Base-by-base conservation (phyloP, 1,139 yeast genomes). In the Sugiyamaella neomexicana region DNA sequence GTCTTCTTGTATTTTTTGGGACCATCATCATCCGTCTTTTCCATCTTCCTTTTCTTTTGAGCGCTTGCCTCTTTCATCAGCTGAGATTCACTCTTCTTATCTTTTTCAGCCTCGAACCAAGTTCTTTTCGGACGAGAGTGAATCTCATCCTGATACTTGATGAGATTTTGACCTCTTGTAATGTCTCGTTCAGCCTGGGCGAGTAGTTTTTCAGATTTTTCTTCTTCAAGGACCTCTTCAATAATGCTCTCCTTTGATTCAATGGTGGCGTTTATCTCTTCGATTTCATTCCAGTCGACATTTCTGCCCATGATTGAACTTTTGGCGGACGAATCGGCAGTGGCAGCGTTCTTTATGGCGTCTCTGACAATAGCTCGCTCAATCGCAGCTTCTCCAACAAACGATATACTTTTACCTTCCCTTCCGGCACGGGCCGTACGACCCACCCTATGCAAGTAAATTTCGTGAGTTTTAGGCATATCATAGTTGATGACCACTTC, bases 371-470 rank as follows among this genome's bases (percentile, higher is more conserved):
- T 89, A 43, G 80, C 75, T 73, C 99, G 83, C 63, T 93, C 99
- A 56, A 79, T 81, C 20, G 89, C 77, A 1, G 89, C 78, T 69
- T 93, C 99, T 16, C 98, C 98, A 8, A 95, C 99, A 70, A 93
- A 83, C 2, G 98, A 85, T 46, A 93, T 86, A 46, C 97, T 86
- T 55, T 81, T 80, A 79, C 99, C 99, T 54, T 88, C 89, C 71
- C 98, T 82, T 38, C 99, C 99, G 52, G 97, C 99, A 81, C 99
- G 89, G 9, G 99, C 99, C 54, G 99, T 93, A 80, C 99, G 88
- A 74, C 99, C 99, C 59, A 95, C 97, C 77, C 99, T 86, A 74
- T 93, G 99, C 68, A 93, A 77, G 70, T 93, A 95, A 41, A 90
- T 81, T 62, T 93, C 99, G 66, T 87, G 85, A 23, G 87, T 78